Evolutionary conservation across 1,284 basidiomycete species (phyloP), one percentile per base, ranked within the genome.

Genomic region (Phenoliferia sp.): DNA sequence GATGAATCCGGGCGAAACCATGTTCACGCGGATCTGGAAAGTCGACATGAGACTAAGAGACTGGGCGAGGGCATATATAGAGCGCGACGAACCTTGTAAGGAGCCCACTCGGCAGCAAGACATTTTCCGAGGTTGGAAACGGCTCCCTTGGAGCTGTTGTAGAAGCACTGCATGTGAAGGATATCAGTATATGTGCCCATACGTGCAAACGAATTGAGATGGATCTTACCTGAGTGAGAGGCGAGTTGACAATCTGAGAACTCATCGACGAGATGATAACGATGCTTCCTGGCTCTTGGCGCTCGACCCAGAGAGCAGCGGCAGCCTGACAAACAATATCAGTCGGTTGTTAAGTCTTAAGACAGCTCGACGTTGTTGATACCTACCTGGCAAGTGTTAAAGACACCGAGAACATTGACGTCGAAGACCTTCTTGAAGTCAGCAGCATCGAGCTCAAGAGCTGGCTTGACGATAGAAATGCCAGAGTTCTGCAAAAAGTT

Each of bases 31-130:
- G 62, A 87, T 87, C 7, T 75, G 28, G 48, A 15, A 12, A 17
- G 7, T 2, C 39, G 39, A 9, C n/a, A 5, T 1, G 48, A 57
- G 34, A 17, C 48, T 52, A 7, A 28, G 17, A 22, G 1, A 31
- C 54, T 63, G 36, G 39, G 57, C 61, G 59, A 56, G 3, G 1
- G 9, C 52, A 12, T 29, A 22, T n/a, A n/a, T n/a, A n/a, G n/a
- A n/a, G 7, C 4, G 29, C 3, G 2, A 70, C 71, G 59, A n/a
- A 75, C 74, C 75, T 57, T 35, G 64, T 71, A 35, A 15, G 68
- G 66, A 0, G 84, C 83, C 86, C 86, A 87, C 75, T 88, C 87
- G 0, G 84, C 81, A 2, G 87, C 87, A 5, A 88, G 80, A 6
- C 83, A 85, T 73, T 83, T 85, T 1, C 80, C 78, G 12, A 87